phyloP scores from a whole-genome alignment of 208 protist species.

The Crithidia acanthocephali region DNA sequence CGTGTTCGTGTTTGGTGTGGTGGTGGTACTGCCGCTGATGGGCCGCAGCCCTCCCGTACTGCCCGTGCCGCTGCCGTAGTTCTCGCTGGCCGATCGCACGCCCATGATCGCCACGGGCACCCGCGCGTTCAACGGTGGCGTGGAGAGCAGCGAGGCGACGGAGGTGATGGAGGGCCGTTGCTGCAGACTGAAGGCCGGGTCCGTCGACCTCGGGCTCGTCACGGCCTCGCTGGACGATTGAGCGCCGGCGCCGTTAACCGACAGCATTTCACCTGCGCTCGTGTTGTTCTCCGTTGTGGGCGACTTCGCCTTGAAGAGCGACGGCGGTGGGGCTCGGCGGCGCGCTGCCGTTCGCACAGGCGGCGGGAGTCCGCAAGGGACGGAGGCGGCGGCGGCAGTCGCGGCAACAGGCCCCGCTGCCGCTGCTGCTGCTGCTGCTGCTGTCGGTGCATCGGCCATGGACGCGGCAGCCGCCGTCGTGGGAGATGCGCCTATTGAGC shows the following conservation, averaged over 20 bases:
- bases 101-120: constrained; percentile 11
- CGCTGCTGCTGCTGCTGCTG: background rate
- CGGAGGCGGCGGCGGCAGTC: background rate
- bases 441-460: background rate
- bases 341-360: background rate
- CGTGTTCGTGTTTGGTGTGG: background rate
- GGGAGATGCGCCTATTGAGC: too few species aligned
- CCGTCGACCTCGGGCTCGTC: constrained; percentile 16
- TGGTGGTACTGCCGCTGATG: background rate
- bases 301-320: constrained; percentile 12
- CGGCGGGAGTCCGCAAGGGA: background rate
- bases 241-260: background rate
- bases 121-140: constrained; percentile 9
- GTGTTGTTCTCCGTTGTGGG: background rate
- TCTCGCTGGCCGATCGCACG: background rate
- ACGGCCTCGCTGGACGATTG: background rate
- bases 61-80: background rate
- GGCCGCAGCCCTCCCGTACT: background rate
- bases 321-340: constrained; percentile 12
- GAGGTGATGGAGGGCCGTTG: background rate
- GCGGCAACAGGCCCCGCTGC: background rate
- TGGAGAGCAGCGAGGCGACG: background rate
- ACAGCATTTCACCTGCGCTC: background rate
- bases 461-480: background rate
- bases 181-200: background rate